A percentile compares a stretch with the other conserved stretches of the same genome.
These are phyloP conservation scores for Cymbidium sinense DNA, from an alignment of 106 monocot genomes.

Conservation along the genomic window DNA sequence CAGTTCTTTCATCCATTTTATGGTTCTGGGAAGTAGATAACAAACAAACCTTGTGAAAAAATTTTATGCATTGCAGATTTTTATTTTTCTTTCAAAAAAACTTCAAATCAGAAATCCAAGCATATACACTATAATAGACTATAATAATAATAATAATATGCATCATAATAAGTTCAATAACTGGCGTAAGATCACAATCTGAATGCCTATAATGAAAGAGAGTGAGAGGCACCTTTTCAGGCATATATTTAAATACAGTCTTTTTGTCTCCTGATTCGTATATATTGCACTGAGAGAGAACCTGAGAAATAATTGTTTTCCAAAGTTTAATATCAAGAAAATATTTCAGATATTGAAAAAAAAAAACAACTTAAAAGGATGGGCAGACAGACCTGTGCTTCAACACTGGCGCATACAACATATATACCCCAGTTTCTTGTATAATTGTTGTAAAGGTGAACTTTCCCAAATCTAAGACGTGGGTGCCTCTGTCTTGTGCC, in stretches of 20 bases:
- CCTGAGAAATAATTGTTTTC: constrained; percentile 23
- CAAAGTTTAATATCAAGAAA: too few species aligned
- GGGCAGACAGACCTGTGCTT: constrained; percentile 60
- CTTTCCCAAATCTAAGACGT: constrained; percentile 79
- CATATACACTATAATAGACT: not conserved
- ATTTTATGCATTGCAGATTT: not conserved
- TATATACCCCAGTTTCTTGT: constrained; percentile 93
- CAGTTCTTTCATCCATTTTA: not conserved
- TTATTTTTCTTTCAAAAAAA: not conserved
- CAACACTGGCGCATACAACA: constrained; percentile 88
- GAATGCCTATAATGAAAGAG: not conserved
- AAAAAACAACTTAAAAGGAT: too few species aligned
- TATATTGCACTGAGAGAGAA: constrained; percentile 79
- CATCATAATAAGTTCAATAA: not conserved
- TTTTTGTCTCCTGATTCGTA: constrained; percentile 82
- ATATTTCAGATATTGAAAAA: too few species aligned
- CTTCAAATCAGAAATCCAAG: not conserved
- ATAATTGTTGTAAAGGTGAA: constrained; percentile 94
- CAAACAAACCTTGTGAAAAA: not conserved
- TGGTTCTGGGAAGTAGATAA: not conserved
- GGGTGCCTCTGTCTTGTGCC: constrained; percentile 82
- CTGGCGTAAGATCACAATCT: not conserved
- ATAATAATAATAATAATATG: not conserved
- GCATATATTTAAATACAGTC: constrained; percentile 59
- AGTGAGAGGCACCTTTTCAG: constrained; percentile 56